Evolutionary conservation across 1,284 basidiomycete species (phyloP), one percentile per base, ranked within the genome.

Genomic region (Naganishia albida): DNA sequence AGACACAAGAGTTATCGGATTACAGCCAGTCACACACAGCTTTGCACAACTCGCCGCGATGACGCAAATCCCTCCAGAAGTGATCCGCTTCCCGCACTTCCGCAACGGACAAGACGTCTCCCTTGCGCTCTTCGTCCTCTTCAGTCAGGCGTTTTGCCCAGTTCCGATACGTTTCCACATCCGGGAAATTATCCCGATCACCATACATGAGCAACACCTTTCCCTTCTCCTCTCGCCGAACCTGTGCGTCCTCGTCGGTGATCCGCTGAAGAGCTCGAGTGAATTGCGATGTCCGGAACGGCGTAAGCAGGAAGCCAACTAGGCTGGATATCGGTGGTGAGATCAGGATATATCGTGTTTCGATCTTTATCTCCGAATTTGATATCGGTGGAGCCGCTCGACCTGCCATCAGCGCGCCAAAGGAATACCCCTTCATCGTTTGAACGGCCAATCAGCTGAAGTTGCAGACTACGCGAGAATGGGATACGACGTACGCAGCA

Each of bases 361-460:
- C 23, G 18, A 63, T 23, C 7, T 40, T 25, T 12, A 26, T 1
- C 26, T 25, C 28, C 2, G 42, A 16, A 7, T 18, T 6, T 26
- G 16, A n/a, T 7, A n/a, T 28, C 3, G n/a, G 28, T 16, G 38
- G 53, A 13, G 62, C 40, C 18, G 62, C 39, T 28, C 13, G 25
- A 39, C 43, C 38, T 42, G 63, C 51, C 39, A 51, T 43, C 18
- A 67, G 26, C 4, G 63, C 8, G 1, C 67, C 67, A 25, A 52
- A 64, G 12, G 67, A 67, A 48, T 67, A 67, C 12, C 67, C 67
- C 67, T 67, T 7, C 4, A 56, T 23, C 12, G 23, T 25, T 20
- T 8, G 40, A 43, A n/a, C 39, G 38, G 15, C n/a, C 49, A 13
- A n/a, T 30, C 43, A 34, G 44, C 20, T 16, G 7, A 20, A 48